Evolutionary conservation across 1,284 basidiomycete species (phyloP).

Genomic region (Fomes fomentarius): DNA sequence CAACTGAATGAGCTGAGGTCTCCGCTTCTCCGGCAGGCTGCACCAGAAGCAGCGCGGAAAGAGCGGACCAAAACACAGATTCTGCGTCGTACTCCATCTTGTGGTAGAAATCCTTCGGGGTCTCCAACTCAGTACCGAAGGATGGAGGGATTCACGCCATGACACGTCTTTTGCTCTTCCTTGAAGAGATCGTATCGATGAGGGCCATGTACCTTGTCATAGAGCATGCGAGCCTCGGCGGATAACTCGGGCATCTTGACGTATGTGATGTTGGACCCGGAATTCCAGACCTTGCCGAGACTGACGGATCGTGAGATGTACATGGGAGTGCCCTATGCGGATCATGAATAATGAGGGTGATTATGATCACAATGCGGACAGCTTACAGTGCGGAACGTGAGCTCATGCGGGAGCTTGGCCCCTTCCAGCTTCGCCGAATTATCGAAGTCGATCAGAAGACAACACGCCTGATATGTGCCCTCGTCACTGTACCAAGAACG

Average conservation of each 20-base stretch:
- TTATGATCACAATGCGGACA: too few relatives aligned
- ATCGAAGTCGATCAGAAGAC: conserved; percentile 13
- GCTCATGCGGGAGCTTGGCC: neutral
- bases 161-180: neutral
- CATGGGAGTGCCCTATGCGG: conserved; percentile 9
- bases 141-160: neutral
- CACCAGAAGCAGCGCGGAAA: neutral
- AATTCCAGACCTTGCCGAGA: neutral
- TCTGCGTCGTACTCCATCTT: neutral
- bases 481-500: neutral
- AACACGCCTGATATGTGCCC: neutral
- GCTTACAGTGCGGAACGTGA: conserved; percentile 2
- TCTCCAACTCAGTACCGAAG: neutral
- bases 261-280: neutral
- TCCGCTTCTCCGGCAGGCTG: neutral
- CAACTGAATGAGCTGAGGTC: neutral
- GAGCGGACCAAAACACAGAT: neutral
- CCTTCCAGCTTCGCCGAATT: neutral
- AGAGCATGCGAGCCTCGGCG: neutral
- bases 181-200: neutral
- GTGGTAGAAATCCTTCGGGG: neutral
- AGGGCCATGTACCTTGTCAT: neutral
- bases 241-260: conserved; percentile 9
- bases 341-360: neutral
- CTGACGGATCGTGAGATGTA: conserved; percentile 13